Percentiles rank a stretch among this genome's conserved stretches.
Conservation (phyloP, 495 filamentous ascomycete genomes). For the Choiromyces venosus region DNA sequence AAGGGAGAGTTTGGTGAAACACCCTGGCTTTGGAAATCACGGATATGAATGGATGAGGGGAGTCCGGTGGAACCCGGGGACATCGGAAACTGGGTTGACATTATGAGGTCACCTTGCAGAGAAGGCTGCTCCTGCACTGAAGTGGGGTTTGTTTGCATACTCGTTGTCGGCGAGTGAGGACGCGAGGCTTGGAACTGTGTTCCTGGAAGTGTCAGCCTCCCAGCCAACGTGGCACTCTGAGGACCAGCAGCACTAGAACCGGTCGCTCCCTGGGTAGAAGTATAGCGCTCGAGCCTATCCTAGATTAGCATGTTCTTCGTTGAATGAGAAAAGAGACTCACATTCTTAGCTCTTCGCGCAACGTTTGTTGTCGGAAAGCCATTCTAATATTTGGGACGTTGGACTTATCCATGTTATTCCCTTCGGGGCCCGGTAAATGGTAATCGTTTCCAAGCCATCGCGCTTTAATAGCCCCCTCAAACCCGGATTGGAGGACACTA, state of each 20-base stretch:
- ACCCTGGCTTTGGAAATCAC: conserved; percentile 19
- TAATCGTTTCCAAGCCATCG: conserved; percentile 80
- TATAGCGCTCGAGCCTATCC: conserved; percentile 50
- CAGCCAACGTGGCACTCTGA: conserved; percentile 19
- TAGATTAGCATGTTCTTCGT: conserved; percentile 11
- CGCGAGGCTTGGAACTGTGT: conserved; percentile 20
- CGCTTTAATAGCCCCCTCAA: conserved; percentile 79
- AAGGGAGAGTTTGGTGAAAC: neutral
- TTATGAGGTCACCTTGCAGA: conserved; percentile 10
- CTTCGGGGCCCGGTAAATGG: conserved; percentile 63
- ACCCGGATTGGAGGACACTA: conserved; percentile 89
- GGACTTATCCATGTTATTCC: conserved; percentile 88
- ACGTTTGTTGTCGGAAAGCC: conserved; percentile 77
- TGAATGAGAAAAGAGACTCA: conserved; percentile 45
- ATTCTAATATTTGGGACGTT: conserved; percentile 92
- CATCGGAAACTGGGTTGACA: conserved; percentile 33
- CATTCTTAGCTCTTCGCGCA: conserved; percentile 76
- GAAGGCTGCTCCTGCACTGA: conserved; percentile 20
- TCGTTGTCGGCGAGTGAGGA: conserved; percentile 25
- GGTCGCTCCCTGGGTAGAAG: conserved; percentile 23
- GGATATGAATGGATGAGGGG: conserved; percentile 18
- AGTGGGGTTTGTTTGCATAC: conserved; percentile 40
- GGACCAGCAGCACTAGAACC: conserved; percentile 21
- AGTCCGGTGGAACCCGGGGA: conserved; percentile 28
- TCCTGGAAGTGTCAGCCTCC: conserved; percentile 24